Conservation (phyloP, 306 rosid genomes). For the Rubus parviflorus region DNA sequence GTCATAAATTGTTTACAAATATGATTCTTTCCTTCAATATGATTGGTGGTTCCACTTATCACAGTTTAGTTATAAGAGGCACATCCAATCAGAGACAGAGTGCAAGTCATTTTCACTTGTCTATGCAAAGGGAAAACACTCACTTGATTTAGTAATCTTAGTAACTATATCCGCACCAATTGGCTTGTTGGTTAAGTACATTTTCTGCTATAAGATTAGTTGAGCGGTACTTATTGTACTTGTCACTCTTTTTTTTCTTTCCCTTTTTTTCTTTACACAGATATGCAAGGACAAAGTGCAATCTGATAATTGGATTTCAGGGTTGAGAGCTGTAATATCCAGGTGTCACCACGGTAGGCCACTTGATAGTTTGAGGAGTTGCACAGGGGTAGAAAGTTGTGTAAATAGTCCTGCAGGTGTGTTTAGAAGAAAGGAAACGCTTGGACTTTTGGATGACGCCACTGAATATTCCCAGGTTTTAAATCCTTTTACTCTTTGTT, state of each 20-base stretch:
- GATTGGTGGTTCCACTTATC: constrained; percentile 27
- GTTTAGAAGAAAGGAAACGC: constrained; percentile 68
- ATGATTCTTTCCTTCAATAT: not conserved
- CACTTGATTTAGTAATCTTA: constrained; percentile 70
- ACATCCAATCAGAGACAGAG: constrained; percentile 56
- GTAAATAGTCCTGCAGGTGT: constrained; percentile 81
- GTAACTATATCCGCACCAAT: not conserved
- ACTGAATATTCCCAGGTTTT: constrained; percentile 69
- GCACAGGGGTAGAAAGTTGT: constrained; percentile 74
- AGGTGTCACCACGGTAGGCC: constrained; percentile 49
- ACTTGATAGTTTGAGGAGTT: constrained; percentile 51
- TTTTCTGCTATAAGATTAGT: not conserved
- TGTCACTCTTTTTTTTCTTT: constrained; percentile 15
- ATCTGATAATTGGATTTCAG: constrained; percentile 76
- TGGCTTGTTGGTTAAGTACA: not conserved
- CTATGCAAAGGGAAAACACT: constrained; percentile 65
- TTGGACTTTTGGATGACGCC: constrained; percentile 69
- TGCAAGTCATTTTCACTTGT: constrained; percentile 69
- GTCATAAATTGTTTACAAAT: not conserved
- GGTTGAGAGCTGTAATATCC: constrained; percentile 67
- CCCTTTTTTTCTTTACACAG: constrained; percentile 39
- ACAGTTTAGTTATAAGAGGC: constrained; percentile 62
- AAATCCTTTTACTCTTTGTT: not conserved
- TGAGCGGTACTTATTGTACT: not conserved
- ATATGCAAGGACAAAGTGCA: constrained; percentile 81